These are phyloP conservation scores for Tardiomyces blankii DNA, from an alignment of 1,139 yeast genomes.

Conservation along the genomic window DNA sequence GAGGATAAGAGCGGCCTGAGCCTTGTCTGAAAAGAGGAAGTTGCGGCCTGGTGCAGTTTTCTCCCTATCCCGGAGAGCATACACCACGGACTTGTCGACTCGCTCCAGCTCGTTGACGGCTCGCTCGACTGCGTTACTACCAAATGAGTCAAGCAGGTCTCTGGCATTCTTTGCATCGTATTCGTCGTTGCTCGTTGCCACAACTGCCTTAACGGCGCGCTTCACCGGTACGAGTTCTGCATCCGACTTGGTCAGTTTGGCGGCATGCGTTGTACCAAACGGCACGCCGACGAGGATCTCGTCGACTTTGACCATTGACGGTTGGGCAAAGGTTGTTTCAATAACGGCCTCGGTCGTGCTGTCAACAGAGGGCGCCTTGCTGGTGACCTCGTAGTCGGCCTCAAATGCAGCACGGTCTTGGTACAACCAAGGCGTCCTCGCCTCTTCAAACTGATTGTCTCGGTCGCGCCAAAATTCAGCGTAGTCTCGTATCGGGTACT, in stretches of 20 bases:
- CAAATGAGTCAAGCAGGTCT: conserved; percentile 32
- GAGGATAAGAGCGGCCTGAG: conserved; percentile 32
- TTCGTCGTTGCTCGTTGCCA: conserved; percentile 40
- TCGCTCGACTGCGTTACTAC: conserved; percentile 32
- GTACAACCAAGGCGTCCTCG: neutral
- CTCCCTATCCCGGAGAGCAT: conserved; percentile 35
- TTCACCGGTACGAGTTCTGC: conserved; percentile 19
- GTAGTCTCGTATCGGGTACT: conserved; percentile 3
- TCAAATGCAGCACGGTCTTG: conserved; percentile 9
- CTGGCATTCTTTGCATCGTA: conserved; percentile 37
- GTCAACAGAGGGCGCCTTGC: conserved; percentile 6
- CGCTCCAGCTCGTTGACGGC: conserved; percentile 45
- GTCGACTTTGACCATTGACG: conserved; percentile 18
- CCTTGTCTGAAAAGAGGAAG: conserved; percentile 47
- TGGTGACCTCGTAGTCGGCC: conserved; percentile 21
- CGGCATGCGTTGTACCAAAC: conserved; percentile 6
- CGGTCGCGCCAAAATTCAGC: conserved; percentile 4
- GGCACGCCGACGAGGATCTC: conserved; percentile 7
- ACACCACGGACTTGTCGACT: conserved; percentile 38
- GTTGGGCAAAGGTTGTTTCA: conserved; percentile 10
- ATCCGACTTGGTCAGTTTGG: conserved; percentile 7
- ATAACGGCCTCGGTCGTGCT: conserved; percentile 7
- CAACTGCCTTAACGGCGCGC: conserved; percentile 40
- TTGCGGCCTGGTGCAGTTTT: conserved; percentile 30
- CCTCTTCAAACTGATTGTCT: neutral